phyloP scores from a whole-genome alignment of 495 filamentous ascomycete genomes.

The Tuber indicum region DNA sequence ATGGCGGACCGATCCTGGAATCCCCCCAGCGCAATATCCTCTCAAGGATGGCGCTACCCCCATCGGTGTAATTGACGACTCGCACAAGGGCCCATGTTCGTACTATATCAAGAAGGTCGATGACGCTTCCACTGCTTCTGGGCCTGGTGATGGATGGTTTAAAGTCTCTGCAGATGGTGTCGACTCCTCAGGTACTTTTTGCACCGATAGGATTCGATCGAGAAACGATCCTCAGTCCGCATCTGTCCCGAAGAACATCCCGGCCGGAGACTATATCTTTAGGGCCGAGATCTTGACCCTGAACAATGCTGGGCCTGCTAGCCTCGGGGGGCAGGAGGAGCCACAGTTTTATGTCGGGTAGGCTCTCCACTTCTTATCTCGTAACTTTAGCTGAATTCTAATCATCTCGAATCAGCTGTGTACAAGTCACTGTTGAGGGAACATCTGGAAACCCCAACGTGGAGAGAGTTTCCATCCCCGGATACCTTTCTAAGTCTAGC shows the following conservation, averaged over 20 bases:
- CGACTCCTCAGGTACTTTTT: slow-evolving; percentile 50
- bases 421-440: slow-evolving; percentile 39
- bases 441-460: slow-evolving; percentile 11
- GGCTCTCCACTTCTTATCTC: slow-evolving; percentile 57
- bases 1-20: slow-evolving; percentile 29
- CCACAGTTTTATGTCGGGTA: slow-evolving; percentile 68
- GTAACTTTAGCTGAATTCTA: slow-evolving; percentile 45
- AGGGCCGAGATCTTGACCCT: slow-evolving; percentile 63
- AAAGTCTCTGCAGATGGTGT: slow-evolving; percentile 50
- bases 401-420: slow-evolving; percentile 28
- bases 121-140: slow-evolving; percentile 45
- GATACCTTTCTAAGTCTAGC: slow-evolving; percentile 51
- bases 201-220: slow-evolving; percentile 59
- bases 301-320: slow-evolving; percentile 53
- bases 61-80: slow-evolving; percentile 52
- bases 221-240: slow-evolving; percentile 57
- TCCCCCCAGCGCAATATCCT: slow-evolving; percentile 24
- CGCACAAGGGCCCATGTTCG: slow-evolving; percentile 63
- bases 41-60: slow-evolving; percentile 31
- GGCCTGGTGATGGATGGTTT: slow-evolving; percentile 66
- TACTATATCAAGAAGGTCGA: slow-evolving; percentile 54
- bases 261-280: slow-evolving; percentile 60
- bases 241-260: slow-evolving; percentile 54
- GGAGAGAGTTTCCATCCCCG: slow-evolving; percentile 56
- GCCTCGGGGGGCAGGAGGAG: slow-evolving; percentile 3